A percentile compares a stretch with the other conserved stretches of the same genome.
phyloP scores from a whole-genome alignment of 2,329 filamentous ascomycete genomes.

The Thielaviopsis populi region DNA sequence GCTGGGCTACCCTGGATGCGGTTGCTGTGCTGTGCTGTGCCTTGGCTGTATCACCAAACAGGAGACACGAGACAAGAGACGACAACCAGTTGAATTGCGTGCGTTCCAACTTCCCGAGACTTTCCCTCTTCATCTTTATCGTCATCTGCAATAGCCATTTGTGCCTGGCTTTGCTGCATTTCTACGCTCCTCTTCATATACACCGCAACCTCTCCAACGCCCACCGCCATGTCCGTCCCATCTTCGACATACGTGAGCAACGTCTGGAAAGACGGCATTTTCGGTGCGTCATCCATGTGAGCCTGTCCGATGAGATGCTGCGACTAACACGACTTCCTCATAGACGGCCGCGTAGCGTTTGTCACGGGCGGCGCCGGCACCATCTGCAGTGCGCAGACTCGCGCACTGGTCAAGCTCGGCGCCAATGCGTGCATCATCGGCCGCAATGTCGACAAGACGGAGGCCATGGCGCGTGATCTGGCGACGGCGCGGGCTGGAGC shows the following conservation, averaged over 20 bases:
- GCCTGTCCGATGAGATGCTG: neutral
- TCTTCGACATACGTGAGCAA: conserved; percentile 64
- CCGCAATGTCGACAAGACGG: conserved; percentile 77
- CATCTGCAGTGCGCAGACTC: conserved; percentile 88
- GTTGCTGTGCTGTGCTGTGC: neutral
- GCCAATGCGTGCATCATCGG: conserved; percentile 91
- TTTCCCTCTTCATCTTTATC: too few relatives aligned
- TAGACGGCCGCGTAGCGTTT: conserved; percentile 79
- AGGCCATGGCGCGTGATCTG: conserved; percentile 65
- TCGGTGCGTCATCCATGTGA: conserved; percentile 39
- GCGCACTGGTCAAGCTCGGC: conserved; percentile 78
- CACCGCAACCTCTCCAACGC: neutral
- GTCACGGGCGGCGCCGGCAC: conserved; percentile 88
- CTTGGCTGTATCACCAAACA: neutral
- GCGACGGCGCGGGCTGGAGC: conserved; percentile 62
- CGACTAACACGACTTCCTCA: neutral
- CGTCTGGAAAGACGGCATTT: conserved; percentile 77
- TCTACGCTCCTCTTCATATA: neutral
- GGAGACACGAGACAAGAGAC: neutral
- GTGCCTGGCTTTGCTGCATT: neutral
- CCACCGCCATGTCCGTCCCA: conserved; percentile 45
- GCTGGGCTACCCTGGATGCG: too few relatives aligned
- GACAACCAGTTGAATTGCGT: neutral
- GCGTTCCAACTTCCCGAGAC: too few relatives aligned
- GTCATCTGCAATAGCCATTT: neutral